These are phyloP conservation scores for Cornus controversa DNA, from an alignment of 148 eudicot species.

Conservation along the genomic window DNA sequence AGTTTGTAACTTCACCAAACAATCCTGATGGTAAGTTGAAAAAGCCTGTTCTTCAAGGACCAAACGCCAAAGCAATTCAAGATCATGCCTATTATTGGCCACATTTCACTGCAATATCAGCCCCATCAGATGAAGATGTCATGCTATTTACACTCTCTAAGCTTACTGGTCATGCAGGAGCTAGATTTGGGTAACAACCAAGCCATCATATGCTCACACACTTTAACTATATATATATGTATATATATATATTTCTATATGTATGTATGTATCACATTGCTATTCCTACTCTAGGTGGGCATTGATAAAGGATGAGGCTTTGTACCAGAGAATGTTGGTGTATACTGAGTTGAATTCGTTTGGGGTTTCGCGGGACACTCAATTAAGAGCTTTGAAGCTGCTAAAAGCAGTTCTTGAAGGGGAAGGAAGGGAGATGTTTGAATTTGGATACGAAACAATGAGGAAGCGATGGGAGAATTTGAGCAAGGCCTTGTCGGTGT, in stretches of 20 bases:
- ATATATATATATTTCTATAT: too few species aligned
- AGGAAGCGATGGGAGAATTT: slow-evolving; percentile 18
- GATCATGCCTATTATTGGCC: slow-evolving; percentile 48
- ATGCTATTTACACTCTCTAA: slow-evolving; percentile 40
- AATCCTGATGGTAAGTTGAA: slow-evolving; percentile 27
- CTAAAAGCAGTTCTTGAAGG: slow-evolving; percentile 16
- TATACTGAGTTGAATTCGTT: not conserved
- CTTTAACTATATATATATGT: not conserved
- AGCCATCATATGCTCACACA: not conserved
- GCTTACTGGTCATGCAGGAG: slow-evolving; percentile 45
- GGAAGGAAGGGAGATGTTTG: slow-evolving; percentile 15
- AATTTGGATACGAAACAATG: slow-evolving; percentile 21
- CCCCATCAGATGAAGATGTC: slow-evolving; percentile 31
- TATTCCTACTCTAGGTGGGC: slow-evolving; percentile 22
- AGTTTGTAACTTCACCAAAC: slow-evolving; percentile 27
- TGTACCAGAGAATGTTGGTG: slow-evolving; percentile 16
- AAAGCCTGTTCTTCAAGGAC: slow-evolving; percentile 19
- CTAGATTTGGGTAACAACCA: slow-evolving; percentile 35
- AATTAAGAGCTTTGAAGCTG: slow-evolving; percentile 26
- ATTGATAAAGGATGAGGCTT: slow-evolving; percentile 17
- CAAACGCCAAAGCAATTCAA: slow-evolving; percentile 27
- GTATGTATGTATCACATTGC: not conserved
- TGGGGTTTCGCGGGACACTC: slow-evolving; percentile 20
- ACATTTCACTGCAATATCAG: slow-evolving; percentile 33
- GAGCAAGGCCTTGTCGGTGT: slow-evolving; percentile 6